A percentile compares a stretch with the other conserved stretches of the same genome.
Conservation (phyloP, 441 rosid species). For the Arabidopsis lyrata region DNA sequence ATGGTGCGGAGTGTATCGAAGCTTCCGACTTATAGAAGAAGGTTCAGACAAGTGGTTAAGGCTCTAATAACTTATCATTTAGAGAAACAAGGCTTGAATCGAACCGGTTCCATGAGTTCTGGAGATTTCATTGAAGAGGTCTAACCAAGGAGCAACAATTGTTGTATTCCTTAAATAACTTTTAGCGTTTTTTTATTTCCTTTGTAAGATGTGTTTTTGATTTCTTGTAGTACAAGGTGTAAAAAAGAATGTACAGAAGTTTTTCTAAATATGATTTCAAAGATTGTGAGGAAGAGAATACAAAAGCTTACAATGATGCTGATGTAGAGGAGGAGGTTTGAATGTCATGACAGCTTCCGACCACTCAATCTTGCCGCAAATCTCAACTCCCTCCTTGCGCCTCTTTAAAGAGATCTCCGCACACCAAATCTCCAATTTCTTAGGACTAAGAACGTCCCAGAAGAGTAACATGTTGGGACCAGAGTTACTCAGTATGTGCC, state of each 20-base stretch:
- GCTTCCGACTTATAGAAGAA: slow-evolving; percentile 77
- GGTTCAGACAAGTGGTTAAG: slow-evolving; percentile 69
- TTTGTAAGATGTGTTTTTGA: neutral
- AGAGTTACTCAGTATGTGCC: slow-evolving; percentile 1
- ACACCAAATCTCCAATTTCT: neutral
- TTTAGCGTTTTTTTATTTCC: neutral
- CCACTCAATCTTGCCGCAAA: neutral
- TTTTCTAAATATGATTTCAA: neutral
- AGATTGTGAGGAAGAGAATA: neutral
- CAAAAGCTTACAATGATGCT: slow-evolving; percentile 1
- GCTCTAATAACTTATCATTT: slow-evolving; percentile 51
- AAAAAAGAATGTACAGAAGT: neutral
- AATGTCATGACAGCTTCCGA: neutral
- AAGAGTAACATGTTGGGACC: slow-evolving; percentile 10
- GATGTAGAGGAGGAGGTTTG: neutral
- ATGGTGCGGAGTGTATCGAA: slow-evolving; percentile 68
- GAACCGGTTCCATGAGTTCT: slow-evolving; percentile 53
- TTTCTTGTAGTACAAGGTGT: neutral
- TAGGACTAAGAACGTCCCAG: slow-evolving; percentile 6
- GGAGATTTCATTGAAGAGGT: slow-evolving; percentile 51
- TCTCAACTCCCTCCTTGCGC: neutral
- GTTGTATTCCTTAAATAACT: neutral
- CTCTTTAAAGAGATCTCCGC: neutral
- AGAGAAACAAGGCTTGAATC: slow-evolving; percentile 50
- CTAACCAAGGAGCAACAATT: slow-evolving; percentile 14